A percentile compares a stretch with the other conserved stretches of the same genome.
These are phyloP conservation scores for Buddleja alternifolia DNA, from an alignment of 257 asterid genomes.

Conservation along the genomic window DNA sequence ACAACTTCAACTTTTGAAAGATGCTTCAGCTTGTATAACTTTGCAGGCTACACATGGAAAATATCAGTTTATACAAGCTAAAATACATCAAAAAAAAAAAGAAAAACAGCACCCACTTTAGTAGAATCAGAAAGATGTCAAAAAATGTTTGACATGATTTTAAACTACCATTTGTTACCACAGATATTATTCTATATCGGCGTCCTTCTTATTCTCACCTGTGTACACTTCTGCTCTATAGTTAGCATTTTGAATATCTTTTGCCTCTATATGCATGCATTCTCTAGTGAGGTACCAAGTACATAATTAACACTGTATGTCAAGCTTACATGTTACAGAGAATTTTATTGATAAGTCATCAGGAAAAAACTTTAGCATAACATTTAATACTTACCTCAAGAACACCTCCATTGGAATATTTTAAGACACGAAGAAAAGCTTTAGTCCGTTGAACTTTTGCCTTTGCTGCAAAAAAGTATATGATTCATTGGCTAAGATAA, in stretches of 20 bases:
- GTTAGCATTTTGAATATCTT: constrained; percentile 8
- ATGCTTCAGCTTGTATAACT: constrained; percentile 93
- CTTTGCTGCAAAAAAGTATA: constrained; percentile 67
- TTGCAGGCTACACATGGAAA: constrained; percentile 65
- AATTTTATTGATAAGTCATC: not conserved
- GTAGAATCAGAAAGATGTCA: constrained; percentile 14
- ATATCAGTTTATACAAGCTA: constrained; percentile 26
- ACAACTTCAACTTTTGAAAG: constrained; percentile 93
- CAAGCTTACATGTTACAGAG: constrained; percentile 3
- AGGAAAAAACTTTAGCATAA: not conserved
- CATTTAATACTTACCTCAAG: constrained; percentile 66
- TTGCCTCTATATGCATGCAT: not conserved
- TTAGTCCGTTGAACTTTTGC: constrained; percentile 73
- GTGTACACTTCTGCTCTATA: not conserved
- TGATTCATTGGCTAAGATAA: constrained; percentile 12
- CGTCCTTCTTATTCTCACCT: not conserved
- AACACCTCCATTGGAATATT: constrained; percentile 87
- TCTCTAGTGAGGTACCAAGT: constrained; percentile 3
- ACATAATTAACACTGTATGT: not conserved
- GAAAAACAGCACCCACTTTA: not conserved
- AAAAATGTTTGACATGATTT: constrained; percentile 17
- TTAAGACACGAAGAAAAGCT: constrained; percentile 96
- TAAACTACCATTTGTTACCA: constrained; percentile 16
- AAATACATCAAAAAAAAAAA: constrained; percentile 25
- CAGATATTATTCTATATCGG: not conserved